Percentiles rank a stretch among this genome's conserved stretches.
These are phyloP conservation scores for Aphanoascus verrucosus DNA, from an alignment of 2,329 filamentous ascomycete species.

Conservation along the genomic window DNA sequence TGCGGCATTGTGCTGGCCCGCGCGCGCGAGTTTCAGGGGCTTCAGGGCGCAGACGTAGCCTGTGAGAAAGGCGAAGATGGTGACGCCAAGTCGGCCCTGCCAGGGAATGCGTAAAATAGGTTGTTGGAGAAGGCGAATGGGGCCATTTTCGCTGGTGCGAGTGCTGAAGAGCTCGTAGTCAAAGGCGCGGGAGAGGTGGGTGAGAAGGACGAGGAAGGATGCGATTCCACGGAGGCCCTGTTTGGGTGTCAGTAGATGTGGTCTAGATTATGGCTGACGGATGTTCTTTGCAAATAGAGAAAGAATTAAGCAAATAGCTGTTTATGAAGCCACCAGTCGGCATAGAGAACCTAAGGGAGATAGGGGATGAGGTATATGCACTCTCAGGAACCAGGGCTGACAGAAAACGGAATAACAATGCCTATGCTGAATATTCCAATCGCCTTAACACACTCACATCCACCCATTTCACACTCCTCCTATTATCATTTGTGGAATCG, in stretches of 20 bases:
- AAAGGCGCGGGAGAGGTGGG: constrained; percentile 43
- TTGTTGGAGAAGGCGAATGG: constrained; percentile 40
- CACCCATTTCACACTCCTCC: constrained; percentile 32
- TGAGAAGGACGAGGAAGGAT: constrained; percentile 44
- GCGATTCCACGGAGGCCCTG: constrained; percentile 45
- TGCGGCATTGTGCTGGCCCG: constrained; percentile 36
- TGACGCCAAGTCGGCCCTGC: constrained; percentile 46
- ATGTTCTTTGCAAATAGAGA: background rate
- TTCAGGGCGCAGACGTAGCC: constrained; percentile 48
- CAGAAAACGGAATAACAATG: background rate
- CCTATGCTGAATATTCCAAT: background rate
- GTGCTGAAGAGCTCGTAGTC: constrained; percentile 44
- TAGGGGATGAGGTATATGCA: too few species aligned
- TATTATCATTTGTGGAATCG: constrained; percentile 7
- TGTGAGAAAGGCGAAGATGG: constrained; percentile 47
- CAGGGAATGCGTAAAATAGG: constrained; percentile 46
- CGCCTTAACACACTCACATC: constrained; percentile 31
- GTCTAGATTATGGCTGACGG: background rate
- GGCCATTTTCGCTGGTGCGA: constrained; percentile 33
- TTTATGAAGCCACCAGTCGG: background rate
- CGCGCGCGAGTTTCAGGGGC: constrained; percentile 42
- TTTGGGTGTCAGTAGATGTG: background rate
- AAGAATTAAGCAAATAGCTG: background rate
- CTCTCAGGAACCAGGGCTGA: too few species aligned
- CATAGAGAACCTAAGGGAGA: background rate